Evolutionary conservation across 208 protist species (phyloP).

Genomic region (Trypanosoma melophagium): DNA sequence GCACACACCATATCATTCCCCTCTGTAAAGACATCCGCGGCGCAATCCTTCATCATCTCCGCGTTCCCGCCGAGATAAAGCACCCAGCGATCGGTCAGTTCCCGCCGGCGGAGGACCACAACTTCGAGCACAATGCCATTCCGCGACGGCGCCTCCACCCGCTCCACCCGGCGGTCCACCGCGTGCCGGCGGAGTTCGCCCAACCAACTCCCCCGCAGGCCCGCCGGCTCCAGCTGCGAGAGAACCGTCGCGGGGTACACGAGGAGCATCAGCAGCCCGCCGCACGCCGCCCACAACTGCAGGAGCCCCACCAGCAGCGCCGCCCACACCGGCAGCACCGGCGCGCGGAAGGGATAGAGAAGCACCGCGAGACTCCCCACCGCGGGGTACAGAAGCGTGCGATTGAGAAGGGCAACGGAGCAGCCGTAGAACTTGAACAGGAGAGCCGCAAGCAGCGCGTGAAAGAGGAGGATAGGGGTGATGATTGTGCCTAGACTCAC

Average conservation of each 20-base stretch:
- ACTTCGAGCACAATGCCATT: slow-evolving; percentile 48
- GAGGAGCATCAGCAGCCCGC: slow-evolving; percentile 45
- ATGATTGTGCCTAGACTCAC: slow-evolving; percentile 24
- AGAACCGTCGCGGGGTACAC: slow-evolving; percentile 60
- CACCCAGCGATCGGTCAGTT: slow-evolving; percentile 52
- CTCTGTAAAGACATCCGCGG: slow-evolving; percentile 24
- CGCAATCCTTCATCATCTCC: slow-evolving; percentile 66
- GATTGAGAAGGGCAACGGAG: slow-evolving; percentile 18
- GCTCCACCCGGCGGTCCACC: slow-evolving; percentile 25
- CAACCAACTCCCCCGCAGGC: slow-evolving; percentile 32
- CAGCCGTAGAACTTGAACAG: not conserved
- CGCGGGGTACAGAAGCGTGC: slow-evolving; percentile 15
- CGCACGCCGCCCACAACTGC: slow-evolving; percentile 51
- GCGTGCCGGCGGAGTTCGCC: slow-evolving; percentile 9
- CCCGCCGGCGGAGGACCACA: slow-evolving; percentile 34
- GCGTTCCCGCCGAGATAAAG: slow-evolving; percentile 84
- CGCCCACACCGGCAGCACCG: slow-evolving; percentile 9
- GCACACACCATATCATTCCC: slow-evolving; percentile 39
- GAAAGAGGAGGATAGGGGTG: slow-evolving; percentile 22
- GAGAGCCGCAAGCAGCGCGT: slow-evolving; percentile 31
- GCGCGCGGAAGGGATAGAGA: not conserved
- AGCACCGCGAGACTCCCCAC: slow-evolving; percentile 1
- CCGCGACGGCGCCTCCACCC: slow-evolving; percentile 23
- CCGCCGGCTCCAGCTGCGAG: slow-evolving; percentile 39
- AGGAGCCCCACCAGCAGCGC: slow-evolving; percentile 19